Conservation (phyloP, 768 basidiomycete species). For the Kockovaella imperatae region DNA sequence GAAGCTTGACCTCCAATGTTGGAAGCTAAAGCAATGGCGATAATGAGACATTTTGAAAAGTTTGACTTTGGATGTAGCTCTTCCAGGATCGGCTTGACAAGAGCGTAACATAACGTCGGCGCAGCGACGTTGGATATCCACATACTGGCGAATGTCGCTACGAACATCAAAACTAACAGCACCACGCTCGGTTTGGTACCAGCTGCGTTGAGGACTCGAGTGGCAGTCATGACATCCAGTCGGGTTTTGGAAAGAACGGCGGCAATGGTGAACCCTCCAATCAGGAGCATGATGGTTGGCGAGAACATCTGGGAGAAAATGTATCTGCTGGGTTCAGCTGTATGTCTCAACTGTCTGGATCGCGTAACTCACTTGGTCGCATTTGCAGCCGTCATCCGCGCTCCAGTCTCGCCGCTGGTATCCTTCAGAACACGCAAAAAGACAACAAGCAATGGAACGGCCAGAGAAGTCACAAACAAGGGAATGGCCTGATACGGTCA, state of each 20-base stretch:
- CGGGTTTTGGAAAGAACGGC: constrained; percentile 92
- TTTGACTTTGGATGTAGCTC: constrained; percentile 77
- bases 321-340: constrained; percentile 52
- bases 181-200: constrained; percentile 80
- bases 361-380: constrained; percentile 64
- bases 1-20: constrained; percentile 97
- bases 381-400: constrained; percentile 54
- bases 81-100: constrained; percentile 92
- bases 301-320: constrained; percentile 95
- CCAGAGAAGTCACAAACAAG: constrained; percentile 88
- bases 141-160: constrained; percentile 97
- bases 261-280: constrained; percentile 95
- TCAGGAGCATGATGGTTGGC: constrained; percentile 95
- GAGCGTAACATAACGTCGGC: constrained; percentile 89
- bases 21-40: constrained; percentile 94
- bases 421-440: constrained; percentile 69
- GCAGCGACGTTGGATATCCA: constrained; percentile 99
- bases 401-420: constrained; percentile 51
- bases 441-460: constrained; percentile 82
- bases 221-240: constrained; percentile 82
- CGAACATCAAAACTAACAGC: constrained; percentile 86
- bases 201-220: constrained; percentile 79
- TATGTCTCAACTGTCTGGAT: background rate
- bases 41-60: constrained; percentile 83
- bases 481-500: constrained; percentile 67